Evolutionary conservation across 1,284 basidiomycete genomes (phyloP).

Genomic region (Fomes fomentarius): DNA sequence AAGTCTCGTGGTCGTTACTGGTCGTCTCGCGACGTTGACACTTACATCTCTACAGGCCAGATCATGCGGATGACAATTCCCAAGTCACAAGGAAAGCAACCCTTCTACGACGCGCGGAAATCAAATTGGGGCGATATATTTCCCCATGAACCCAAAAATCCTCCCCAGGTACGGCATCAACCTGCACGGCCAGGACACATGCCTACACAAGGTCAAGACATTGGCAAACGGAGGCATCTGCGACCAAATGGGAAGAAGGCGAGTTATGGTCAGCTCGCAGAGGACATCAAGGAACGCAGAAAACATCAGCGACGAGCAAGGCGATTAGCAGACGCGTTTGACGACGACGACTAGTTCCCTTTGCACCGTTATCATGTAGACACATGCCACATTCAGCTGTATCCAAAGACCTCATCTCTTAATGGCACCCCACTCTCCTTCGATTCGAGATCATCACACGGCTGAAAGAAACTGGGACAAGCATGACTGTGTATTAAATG

Average conservation of each 20-base stretch:
- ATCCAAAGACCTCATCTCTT: not conserved
- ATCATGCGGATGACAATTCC: constrained; percentile 92
- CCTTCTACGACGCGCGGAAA: constrained; percentile 95
- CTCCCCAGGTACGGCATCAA: constrained; percentile 64
- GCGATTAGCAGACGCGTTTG: constrained; percentile 5
- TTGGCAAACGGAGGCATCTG: constrained; percentile 49
- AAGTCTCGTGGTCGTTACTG: not conserved
- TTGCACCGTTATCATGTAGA: not conserved
- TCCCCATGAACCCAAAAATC: constrained; percentile 83
- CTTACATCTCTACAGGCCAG: constrained; percentile 57
- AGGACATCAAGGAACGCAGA: constrained; percentile 40
- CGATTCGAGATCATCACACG: not conserved
- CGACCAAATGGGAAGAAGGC: constrained; percentile 26
- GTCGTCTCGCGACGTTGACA: no score
- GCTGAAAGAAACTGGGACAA: not conserved
- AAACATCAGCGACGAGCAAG: constrained; percentile 25
- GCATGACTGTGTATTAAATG: not conserved
- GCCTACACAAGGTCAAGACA: constrained; percentile 48
- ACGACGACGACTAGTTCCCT: not conserved
- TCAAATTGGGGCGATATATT: constrained; percentile 94
- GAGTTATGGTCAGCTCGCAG: constrained; percentile 45
- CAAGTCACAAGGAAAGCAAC: constrained; percentile 91
- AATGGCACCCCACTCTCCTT: constrained; percentile 12
- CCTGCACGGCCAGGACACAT: constrained; percentile 34
- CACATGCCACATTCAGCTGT: not conserved